phyloP scores from a whole-genome alignment of 345 rosid genomes.

The Eutrema japonicum region DNA sequence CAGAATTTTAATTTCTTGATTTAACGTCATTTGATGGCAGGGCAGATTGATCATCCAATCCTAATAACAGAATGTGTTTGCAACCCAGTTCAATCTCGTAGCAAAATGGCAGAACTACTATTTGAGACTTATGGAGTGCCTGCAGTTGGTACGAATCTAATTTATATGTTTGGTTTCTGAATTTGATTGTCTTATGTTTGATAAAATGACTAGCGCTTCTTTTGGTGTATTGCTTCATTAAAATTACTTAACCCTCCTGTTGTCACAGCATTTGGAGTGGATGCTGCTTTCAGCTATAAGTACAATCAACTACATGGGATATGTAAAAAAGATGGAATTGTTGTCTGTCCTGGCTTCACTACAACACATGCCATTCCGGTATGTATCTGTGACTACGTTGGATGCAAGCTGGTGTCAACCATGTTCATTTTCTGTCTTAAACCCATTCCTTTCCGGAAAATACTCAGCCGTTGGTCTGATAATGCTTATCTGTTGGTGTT shows the following conservation, averaged over 20 bases:
- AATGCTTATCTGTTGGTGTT: background rate
- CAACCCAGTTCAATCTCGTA: constrained; percentile 91
- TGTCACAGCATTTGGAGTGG: constrained; percentile 84
- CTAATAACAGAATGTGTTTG: constrained; percentile 91
- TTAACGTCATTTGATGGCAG: constrained; percentile 57
- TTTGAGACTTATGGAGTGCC: constrained; percentile 98
- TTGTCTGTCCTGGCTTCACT: constrained; percentile 82
- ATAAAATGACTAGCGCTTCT: background rate
- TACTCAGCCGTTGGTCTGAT: constrained; percentile 11
- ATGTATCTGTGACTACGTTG: constrained; percentile 36
- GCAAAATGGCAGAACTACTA: constrained; percentile 98
- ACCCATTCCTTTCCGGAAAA: constrained; percentile 4
- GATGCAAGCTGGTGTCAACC: constrained; percentile 15
- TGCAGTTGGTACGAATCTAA: constrained; percentile 67
- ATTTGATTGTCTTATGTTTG: constrained; percentile 6
- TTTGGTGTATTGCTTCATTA: constrained; percentile 29
- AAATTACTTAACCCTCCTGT: constrained; percentile 19
- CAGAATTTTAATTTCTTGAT: constrained; percentile 41
- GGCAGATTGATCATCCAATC: constrained; percentile 94
- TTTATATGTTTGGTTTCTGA: constrained; percentile 13
- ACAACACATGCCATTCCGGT: constrained; percentile 90
- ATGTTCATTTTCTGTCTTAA: background rate
- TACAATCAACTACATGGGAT: constrained; percentile 81
- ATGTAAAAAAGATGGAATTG: constrained; percentile 85
- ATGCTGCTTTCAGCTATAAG: constrained; percentile 94